Percentiles rank a stretch among this genome's conserved stretches.
phyloP scores from a whole-genome alignment of 2,329 filamentous ascomycete genomes.

The Emydomyces testavorans region DNA sequence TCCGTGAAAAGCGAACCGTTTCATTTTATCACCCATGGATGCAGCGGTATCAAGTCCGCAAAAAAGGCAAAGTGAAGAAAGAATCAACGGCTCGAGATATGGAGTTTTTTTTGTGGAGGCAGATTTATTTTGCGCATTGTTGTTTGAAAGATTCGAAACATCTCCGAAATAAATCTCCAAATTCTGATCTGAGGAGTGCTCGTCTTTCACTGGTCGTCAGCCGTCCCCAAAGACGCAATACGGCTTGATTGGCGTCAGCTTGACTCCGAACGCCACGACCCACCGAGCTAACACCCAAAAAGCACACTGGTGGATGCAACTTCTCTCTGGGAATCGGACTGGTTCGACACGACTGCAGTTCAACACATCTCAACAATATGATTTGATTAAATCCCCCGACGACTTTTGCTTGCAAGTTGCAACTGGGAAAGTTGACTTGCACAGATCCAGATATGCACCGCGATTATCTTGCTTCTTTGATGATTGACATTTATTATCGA shows the following conservation, averaged over 20 bases:
- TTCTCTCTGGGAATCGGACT: neutral
- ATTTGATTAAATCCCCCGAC: too few relatives aligned
- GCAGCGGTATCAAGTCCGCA: neutral
- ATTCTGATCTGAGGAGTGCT: too few relatives aligned
- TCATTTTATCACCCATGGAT: neutral
- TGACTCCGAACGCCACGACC: conserved; percentile 3
- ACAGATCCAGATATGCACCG: too few relatives aligned
- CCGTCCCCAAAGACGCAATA: neutral
- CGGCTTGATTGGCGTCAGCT: conserved; percentile 8
- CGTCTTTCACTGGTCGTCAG: neutral
- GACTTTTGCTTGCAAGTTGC: too few relatives aligned
- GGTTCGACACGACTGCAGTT: neutral
- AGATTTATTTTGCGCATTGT: too few relatives aligned
- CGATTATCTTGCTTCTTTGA: too few relatives aligned
- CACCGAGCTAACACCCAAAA: neutral
- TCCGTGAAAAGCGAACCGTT: conserved; percentile 4
- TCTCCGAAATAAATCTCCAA: too few relatives aligned
- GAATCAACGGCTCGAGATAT: neutral
- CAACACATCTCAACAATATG: neutral
- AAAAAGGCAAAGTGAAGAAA: neutral
- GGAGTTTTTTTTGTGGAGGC: too few relatives aligned
- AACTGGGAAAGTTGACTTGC: too few relatives aligned
- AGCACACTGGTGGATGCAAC: neutral
- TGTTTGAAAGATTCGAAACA: conserved; percentile 8
- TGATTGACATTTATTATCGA: too few relatives aligned